phyloP scores from a whole-genome alignment of 768 basidiomycete genomes.

The Tubosaeta brunneosetosa region DNA sequence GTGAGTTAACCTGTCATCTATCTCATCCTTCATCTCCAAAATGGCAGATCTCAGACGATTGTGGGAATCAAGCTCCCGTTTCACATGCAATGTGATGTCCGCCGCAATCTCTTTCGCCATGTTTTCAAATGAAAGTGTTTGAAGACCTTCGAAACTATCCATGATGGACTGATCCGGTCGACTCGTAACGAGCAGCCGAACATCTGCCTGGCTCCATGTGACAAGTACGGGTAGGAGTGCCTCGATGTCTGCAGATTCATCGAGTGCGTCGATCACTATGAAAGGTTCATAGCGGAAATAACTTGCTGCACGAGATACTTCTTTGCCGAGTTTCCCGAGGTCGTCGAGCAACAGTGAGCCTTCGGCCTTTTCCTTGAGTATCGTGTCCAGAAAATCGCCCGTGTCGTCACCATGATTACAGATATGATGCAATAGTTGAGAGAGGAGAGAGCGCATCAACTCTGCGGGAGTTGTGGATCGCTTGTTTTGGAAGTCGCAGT shows the following conservation, averaged over 20 bases:
- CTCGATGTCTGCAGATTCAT: slow-evolving; percentile 4
- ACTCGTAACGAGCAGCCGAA: slow-evolving; percentile 1
- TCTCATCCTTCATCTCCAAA: neutral
- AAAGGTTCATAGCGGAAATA: neutral
- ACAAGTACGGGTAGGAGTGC: neutral
- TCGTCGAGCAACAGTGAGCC: neutral
- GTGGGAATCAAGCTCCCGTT: neutral
- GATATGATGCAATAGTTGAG: neutral
- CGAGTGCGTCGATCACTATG: slow-evolving; percentile 9
- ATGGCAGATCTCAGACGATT: neutral
- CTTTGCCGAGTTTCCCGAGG: neutral
- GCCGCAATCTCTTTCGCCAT: neutral
- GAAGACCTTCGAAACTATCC: neutral
- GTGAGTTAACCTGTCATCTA: neutral
- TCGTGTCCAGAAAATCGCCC: neutral
- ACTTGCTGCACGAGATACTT: neutral
- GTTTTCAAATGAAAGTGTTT: neutral
- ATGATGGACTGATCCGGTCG: neutral
- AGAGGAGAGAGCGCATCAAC: slow-evolving; percentile 1
- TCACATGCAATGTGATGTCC: neutral
- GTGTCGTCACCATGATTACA: neutral
- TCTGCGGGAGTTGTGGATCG: neutral
- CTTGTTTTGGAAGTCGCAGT: slow-evolving; percentile 3
- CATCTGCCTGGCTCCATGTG: neutral
- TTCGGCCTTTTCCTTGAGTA: neutral